Percentiles rank a stretch among this genome's conserved stretches.
These are phyloP conservation scores for Chlorella sorokiniana DNA, from an alignment of 139 green algal genomes.

Conservation along the genomic window DNA sequence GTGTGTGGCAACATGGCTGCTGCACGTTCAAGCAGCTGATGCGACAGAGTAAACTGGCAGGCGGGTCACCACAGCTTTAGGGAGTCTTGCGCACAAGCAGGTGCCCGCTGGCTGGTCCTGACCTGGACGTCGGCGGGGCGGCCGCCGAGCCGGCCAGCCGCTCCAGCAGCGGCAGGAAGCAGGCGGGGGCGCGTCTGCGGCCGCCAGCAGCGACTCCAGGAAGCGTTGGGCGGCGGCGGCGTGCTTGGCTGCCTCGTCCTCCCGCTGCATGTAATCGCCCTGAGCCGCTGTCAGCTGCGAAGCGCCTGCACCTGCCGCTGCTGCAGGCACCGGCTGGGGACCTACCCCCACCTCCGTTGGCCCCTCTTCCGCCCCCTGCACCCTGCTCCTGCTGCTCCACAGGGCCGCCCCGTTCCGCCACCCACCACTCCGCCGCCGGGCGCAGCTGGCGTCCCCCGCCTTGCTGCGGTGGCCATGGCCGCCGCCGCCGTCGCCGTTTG, in stretches of 20 bases:
- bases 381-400: too few species aligned
- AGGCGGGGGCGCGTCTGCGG: slow-evolving; percentile 31
- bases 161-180: slow-evolving; percentile 39
- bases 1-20: too few species aligned
- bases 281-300: not conserved
- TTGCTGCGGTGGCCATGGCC: not conserved
- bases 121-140: too few species aligned
- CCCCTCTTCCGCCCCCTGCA: too few species aligned
- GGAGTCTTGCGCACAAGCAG: too few species aligned
- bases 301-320: not conserved
- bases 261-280: slow-evolving; percentile 26
- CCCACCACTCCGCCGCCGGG: slow-evolving; percentile 8
- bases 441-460: slow-evolving; percentile 5
- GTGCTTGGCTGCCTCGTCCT: slow-evolving; percentile 25
- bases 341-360: too few species aligned
- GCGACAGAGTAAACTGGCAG: too few species aligned
- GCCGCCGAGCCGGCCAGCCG: slow-evolving; percentile 2
- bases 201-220: slow-evolving; percentile 24
- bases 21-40: too few species aligned
- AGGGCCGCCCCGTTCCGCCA: too few species aligned
- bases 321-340: not conserved
- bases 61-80: too few species aligned
- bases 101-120: too few species aligned
- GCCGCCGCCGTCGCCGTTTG: not conserved
- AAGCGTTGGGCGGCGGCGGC: slow-evolving; percentile 33